Evolutionary conservation across 1,139 yeast genomes (phyloP), one percentile per base, ranked within the genome.

Genomic region (Torulaspora pretoriensis): DNA sequence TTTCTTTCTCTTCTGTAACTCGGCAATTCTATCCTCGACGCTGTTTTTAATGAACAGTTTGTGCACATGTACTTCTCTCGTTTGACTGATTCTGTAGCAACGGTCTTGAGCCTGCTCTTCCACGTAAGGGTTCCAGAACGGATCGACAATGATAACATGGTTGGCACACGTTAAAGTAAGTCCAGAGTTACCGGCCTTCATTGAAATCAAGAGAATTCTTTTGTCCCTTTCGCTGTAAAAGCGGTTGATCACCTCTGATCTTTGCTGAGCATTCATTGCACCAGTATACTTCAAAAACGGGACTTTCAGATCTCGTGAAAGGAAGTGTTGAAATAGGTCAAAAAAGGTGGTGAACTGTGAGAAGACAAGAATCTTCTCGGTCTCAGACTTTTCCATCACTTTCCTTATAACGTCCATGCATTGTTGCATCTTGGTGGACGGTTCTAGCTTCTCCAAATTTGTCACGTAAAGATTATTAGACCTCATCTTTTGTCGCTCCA

Each of bases 91-190:
- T 64, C 98, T 77, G 67, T 92, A 92, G 5, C 94, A 95, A 54
- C 98, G 78, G 64, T 88, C 97, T 77, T 86, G 88, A 0, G 97
- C 97, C 67, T 90, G 97, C 38, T 86, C 95, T 65, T 90, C 97
- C 3, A 90, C 96, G 64, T 76, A 90, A 1, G 97, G 97, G 60
- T 90, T 90, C 97, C 97, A 90, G 62, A 88, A 90, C 12, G 97
- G 97, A 63, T 90, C 97, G 72, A 87, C 76, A 9, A 90, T 76
- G 41, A 90, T 78, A 8, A 90, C 95, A 63, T 88, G 96, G 33
- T 88, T 84, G 0, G 97, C 97, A 68, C 95, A 86, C 0, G 97
- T 90, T 52, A 90, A 72, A 0, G 97, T 90, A 51, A 90, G 72
- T 5, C 97, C 97, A 10, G 89, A 92, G 62, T 87, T 89, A 56